Evolutionary conservation across 2,329 filamentous ascomycete genomes (phyloP), one percentile per base, ranked within the genome.

Genomic region (Colletotrichum truncatum): DNA sequence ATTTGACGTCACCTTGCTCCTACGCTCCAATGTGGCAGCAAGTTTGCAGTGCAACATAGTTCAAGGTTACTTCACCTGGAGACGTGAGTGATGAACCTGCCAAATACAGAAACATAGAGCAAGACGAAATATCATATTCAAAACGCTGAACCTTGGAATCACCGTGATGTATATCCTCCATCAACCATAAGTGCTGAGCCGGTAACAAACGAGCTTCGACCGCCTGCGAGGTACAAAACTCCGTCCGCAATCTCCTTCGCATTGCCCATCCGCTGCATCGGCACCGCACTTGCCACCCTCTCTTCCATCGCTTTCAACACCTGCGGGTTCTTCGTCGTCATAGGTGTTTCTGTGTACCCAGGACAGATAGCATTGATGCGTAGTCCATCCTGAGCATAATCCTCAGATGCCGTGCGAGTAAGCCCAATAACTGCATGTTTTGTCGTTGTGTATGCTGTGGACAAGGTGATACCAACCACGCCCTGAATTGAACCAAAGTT

Each of bases 371-470:
- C 76, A 43, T 81, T 80, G 30, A 81, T 73, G 4, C 78, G 74
- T 3, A 81, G 59, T 3, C 81, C 80, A 2, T 77, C 68, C 2
- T 74, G 74, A 0, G 80, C 78, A 64, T 82, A 81, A 51, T 81
- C 80, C 51, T 81, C 78, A 0, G 79, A 78, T 0, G 79, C 78
- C 5, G 39, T 71, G 16, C 45, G 38, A 14, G 64, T 63, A 18
- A 63, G 55, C 5, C 48, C 55, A 6, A 60, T 53, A 11, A 60
- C 38, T 5, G 66, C 66, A 28, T 66, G 62, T 48, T 68, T 68
- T 6, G 56, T 60, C 11, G 66, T 57, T 6, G 54, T 61, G 52
- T 66, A 66, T 4, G 59, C 49, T 23, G 54, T 58, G 8, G 59
- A 64, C 5, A 60, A 25, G 3, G 49, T 52, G 16, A 68, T 68